Evolutionary conservation across 768 basidiomycete species (phyloP).

Genomic region (Royoungia palumana): DNA sequence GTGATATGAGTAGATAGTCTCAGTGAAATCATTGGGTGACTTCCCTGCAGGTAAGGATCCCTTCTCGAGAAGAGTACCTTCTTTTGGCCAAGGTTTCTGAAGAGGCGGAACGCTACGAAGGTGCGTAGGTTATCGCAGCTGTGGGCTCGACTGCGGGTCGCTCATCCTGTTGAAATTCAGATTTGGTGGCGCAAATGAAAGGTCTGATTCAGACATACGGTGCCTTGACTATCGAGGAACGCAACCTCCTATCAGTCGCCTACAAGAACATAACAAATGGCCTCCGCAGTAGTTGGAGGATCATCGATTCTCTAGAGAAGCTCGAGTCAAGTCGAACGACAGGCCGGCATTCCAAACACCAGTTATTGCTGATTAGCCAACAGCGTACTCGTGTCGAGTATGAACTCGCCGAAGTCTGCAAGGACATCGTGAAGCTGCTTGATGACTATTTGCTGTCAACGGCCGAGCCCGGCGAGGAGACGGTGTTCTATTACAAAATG

Average conservation of each 20-base stretch:
- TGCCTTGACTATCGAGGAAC: slow-evolving; percentile 77
- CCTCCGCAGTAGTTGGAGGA: slow-evolving; percentile 82
- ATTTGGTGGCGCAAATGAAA: slow-evolving; percentile 79
- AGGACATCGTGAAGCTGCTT: slow-evolving; percentile 72
- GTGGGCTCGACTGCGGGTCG: not conserved
- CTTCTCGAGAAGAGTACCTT: slow-evolving; percentile 40
- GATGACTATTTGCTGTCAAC: slow-evolving; percentile 55
- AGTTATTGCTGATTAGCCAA: slow-evolving; percentile 63
- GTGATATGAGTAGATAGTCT: slow-evolving; percentile 5
- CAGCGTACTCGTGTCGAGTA: slow-evolving; percentile 75
- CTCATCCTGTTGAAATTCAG: slow-evolving; percentile 37
- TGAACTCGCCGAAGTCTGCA: slow-evolving; percentile 74
- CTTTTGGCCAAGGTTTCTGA: slow-evolving; percentile 80
- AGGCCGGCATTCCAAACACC: slow-evolving; percentile 32
- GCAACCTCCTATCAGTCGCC: slow-evolving; percentile 83
- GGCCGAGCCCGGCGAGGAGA: slow-evolving; percentile 75
- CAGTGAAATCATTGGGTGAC: slow-evolving; percentile 3
- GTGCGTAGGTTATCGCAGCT: slow-evolving; percentile 35
- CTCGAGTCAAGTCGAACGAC: slow-evolving; percentile 40
- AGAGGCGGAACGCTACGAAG: slow-evolving; percentile 87
- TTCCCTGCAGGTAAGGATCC: slow-evolving; percentile 26
- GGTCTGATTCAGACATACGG: slow-evolving; percentile 63
- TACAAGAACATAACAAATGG: slow-evolving; percentile 89
- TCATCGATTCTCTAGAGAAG: slow-evolving; percentile 73
- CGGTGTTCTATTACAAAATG: slow-evolving; percentile 91